Percentiles rank a stretch among this genome's conserved stretches.
Evolutionary conservation across 768 basidiomycete genomes (phyloP).

Genomic region (Russula ochroleuca): DNA sequence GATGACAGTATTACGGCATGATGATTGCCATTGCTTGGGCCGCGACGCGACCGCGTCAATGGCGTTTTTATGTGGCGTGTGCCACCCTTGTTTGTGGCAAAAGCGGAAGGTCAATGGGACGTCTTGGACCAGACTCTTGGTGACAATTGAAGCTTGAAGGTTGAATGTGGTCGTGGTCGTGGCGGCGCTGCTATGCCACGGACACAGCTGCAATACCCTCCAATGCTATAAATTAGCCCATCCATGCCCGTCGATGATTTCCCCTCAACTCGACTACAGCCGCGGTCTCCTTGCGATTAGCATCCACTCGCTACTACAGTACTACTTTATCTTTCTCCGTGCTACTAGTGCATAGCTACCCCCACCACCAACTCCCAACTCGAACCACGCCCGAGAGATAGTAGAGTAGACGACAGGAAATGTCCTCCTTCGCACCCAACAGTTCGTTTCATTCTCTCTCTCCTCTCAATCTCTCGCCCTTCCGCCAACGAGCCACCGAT

Average conservation of each 20-base stretch:
- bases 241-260: neutral
- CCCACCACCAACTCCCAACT: neutral
- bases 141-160: too few species aligned
- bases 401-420: neutral
- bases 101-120: too few species aligned
- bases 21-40: too few species aligned
- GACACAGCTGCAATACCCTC: neutral
- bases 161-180: neutral
- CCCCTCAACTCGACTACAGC: neutral
- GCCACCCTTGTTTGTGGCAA: too few species aligned
- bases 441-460: slow-evolving; percentile 3
- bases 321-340: neutral
- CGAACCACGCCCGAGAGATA: neutral
- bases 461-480: too few species aligned
- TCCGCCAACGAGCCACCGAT: neutral
- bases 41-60: too few species aligned
- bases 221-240: neutral
- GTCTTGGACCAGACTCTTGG: too few species aligned
- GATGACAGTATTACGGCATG: too few species aligned
- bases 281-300: neutral
- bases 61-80: too few species aligned
- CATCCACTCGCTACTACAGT: neutral
- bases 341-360: neutral
- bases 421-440: neutral
- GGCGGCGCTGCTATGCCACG: neutral